These are phyloP conservation scores for Schwanniomyces sp. DNA, from an alignment of 805 yeast genomes.

Conservation along the genomic window DNA sequence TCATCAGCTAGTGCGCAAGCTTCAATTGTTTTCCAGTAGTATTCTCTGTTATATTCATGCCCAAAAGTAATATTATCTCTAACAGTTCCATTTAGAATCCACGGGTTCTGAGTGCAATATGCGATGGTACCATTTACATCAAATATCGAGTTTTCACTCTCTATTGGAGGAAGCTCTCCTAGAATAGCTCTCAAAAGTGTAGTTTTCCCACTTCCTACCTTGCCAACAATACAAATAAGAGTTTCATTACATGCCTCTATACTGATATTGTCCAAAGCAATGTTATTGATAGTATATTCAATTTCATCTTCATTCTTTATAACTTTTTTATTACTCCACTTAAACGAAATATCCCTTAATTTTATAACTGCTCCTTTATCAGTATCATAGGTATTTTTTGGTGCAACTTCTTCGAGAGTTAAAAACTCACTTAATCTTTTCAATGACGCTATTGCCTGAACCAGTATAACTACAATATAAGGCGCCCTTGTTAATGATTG, in stretches of 20 bases:
- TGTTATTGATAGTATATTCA: constrained; percentile 15
- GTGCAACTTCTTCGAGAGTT: constrained; percentile 29
- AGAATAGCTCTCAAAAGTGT: constrained; percentile 35
- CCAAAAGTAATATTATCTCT: constrained; percentile 42
- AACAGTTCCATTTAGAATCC: constrained; percentile 41
- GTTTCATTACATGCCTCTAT: constrained; percentile 35
- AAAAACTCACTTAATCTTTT: constrained; percentile 33
- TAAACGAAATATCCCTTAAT: constrained; percentile 40
- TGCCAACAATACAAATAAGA: constrained; percentile 41
- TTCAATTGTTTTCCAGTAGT: constrained; percentile 29
- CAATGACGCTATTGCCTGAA: constrained; percentile 32
- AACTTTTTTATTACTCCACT: constrained; percentile 43
- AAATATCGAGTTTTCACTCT: constrained; percentile 1
- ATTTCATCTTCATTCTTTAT: not conserved
- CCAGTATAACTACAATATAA: constrained; percentile 22
- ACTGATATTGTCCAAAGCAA: constrained; percentile 31
- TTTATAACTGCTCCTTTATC: constrained; percentile 10
- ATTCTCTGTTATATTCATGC: constrained; percentile 25
- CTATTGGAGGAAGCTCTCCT: constrained; percentile 15
- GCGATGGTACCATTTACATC: constrained; percentile 33
- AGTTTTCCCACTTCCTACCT: constrained; percentile 42
- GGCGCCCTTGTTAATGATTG: constrained; percentile 37
- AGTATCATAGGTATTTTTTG: not conserved
- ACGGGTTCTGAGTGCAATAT: constrained; percentile 40
- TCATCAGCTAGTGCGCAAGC: constrained; percentile 40